Evolutionary conservation across 1,139 yeast species (phyloP), one percentile per base, ranked within the genome.

Genomic region (Protomyces pachydermus): DNA sequence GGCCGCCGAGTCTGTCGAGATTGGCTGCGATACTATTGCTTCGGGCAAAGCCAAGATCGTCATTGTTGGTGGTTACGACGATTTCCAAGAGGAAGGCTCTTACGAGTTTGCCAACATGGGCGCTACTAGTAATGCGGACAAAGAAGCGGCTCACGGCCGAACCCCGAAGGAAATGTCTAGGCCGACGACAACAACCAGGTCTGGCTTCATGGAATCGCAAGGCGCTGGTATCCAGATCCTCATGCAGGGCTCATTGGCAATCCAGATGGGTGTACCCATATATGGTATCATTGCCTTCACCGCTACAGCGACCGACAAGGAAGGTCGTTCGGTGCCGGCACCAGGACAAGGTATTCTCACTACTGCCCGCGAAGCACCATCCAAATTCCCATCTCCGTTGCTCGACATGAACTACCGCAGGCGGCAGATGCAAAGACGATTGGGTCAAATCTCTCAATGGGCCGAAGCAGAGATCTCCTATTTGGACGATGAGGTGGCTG

Each of bases 331-430:
- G 64, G 95, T 93, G 71, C 99, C 99, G 71, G 98, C 98, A 75
- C 99, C 99, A 79, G 99, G 99, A 77, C 91, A 91, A 81, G 99
- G 99, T 86, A 87, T 93, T 72, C 84, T 93, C 81, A 93, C 98
- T 69, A 89, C 97, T 73, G 98, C 98, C 66, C 88, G 96, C 75
- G 99, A 93, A 80, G 85, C 87, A 74, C 83, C 83, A 73, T 82
- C 87, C 81, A 88, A 88, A 79, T 87, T 83, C 81, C 85, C 89
- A 73, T 80, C 91, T 69, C 86, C 93, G 69, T 79, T 88, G 79
- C 80, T 93, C 80, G 89, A 91, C 78, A 86, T 93, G 78, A 87
- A 87, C 77, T 93, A 93, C 85, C 89, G 99, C 81, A 82, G 88
- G 73, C 85, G 97, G 78, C 98, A 93, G 81, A 83, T 93, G 74